A percentile compares a stretch with the other conserved stretches of the same genome.
Evolutionary conservation across 2,329 filamentous ascomycete species (phyloP).

Genomic region (Scleromitrula shiraiana): DNA sequence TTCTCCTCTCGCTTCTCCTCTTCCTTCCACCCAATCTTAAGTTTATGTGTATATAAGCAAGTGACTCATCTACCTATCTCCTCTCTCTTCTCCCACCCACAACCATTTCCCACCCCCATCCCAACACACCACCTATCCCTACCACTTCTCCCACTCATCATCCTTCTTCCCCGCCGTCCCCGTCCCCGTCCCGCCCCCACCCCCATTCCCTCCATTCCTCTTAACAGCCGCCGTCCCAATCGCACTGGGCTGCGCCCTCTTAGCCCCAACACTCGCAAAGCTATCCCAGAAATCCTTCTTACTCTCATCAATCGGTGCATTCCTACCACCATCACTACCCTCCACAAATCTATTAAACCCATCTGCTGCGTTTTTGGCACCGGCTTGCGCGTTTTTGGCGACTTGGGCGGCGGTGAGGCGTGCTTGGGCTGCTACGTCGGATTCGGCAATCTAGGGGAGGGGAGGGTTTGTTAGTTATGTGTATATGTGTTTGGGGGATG

Average conservation of each 20-base stretch:
- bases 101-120: too few species aligned
- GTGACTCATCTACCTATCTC: background rate
- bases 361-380: conserved; percentile 68
- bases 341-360: conserved; percentile 85
- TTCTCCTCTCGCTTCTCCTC: too few species aligned
- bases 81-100: background rate
- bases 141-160: conserved; percentile 53
- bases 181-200: conserved; percentile 17
- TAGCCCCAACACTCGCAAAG: conserved; percentile 51
- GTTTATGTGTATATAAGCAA: too few species aligned
- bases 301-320: conserved; percentile 47
- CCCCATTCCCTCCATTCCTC: conserved; percentile 17
- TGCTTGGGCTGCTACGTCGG: conserved; percentile 65
- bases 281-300: conserved; percentile 89
- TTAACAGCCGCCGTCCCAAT: conserved; percentile 28
- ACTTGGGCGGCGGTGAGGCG: conserved; percentile 56
- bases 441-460: conserved; percentile 60
- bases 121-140: too few species aligned
- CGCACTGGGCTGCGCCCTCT: conserved; percentile 12
- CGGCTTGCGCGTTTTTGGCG: conserved; percentile 58
- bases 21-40: too few species aligned
- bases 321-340: conserved; percentile 39
- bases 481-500: background rate
- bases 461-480: background rate
- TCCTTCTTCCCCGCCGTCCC: conserved; percentile 34